Base-by-base conservation (phyloP, 768 basidiomycete species). In the Hysterangium stoloniferum region DNA sequence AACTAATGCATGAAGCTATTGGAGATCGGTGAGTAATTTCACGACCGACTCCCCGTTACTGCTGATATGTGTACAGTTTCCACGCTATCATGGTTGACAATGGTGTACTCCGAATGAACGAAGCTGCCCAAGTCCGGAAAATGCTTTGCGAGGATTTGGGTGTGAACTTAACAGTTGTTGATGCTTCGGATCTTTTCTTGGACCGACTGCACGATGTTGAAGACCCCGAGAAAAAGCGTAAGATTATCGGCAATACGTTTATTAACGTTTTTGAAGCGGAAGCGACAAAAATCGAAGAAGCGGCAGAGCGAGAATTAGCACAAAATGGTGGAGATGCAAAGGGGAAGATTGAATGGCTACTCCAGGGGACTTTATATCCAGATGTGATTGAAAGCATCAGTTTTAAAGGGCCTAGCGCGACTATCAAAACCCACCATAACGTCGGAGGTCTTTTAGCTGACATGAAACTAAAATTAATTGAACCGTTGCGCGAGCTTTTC, bases 21-120 rank as follows among this genome's bases (percentile, higher is more conserved):
- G 96, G 96, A 25, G 92, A 97, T 65, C 78, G 95, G 91, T 89
- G 61, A 36, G 72, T 57, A 34, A 13, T 25, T 37, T n/a, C 45
- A 33, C n/a, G 45, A 52, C 22, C 27, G 49, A 50, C 31, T 24
- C 46, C 48, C 32, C 32, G 8, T 32, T 53, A 41, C 38, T 45
- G 19, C 24, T 48, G 17, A 57, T 28, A 27, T n/a, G 40, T 33
- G 6, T 6, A 15, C 59, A 95, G 94, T 53, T 99, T 99, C 76
- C 96, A 95, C 61, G 96, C 94, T 8, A 96, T 98, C 70, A 94
- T 98, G 93, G 96, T 98, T 37, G 95, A 98, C 68, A 99, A 99
- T 61, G 96, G 96, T 52, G 95, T 98, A 25, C 75, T 99, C 9
- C 87, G 96, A 46, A 68, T 86, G 57, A 85, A 97, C 62, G 96